Conservation (phyloP, 495 filamentous ascomycete genomes). For the Cetradonia linearis region DNA sequence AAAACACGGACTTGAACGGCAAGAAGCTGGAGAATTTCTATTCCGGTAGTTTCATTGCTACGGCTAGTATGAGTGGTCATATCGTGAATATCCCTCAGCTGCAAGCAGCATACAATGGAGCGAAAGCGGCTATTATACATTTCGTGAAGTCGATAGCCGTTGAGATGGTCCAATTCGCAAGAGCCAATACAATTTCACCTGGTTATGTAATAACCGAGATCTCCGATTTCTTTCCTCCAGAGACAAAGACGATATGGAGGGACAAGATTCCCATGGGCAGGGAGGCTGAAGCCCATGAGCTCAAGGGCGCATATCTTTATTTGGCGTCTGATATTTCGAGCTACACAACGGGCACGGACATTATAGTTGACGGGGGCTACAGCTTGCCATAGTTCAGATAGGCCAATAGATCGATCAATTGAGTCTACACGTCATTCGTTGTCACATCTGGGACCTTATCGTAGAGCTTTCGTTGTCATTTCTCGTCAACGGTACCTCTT, state of each 20-base stretch:
- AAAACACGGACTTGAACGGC: conserved; percentile 56
- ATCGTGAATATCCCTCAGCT: conserved; percentile 83
- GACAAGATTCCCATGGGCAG: conserved; percentile 81
- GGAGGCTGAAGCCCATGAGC: conserved; percentile 60
- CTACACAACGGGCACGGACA: conserved; percentile 62
- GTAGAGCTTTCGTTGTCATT: not conserved
- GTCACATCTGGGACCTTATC: not conserved
- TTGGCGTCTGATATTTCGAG: conserved; percentile 72
- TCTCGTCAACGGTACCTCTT: not conserved
- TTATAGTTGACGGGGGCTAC: conserved; percentile 20
- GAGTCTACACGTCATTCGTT: not conserved
- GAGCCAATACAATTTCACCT: conserved; percentile 72
- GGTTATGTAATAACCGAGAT: conserved; percentile 85
- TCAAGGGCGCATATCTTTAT: conserved; percentile 86
- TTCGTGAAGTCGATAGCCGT: conserved; percentile 72
- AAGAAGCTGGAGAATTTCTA: conserved; percentile 55
- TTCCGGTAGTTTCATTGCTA: conserved; percentile 66
- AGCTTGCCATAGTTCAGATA: conserved; percentile 8
- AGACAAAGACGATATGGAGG: conserved; percentile 64
- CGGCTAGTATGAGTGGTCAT: conserved; percentile 73
- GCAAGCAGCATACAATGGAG: conserved; percentile 78
- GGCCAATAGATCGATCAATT: not conserved
- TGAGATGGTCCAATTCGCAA: conserved; percentile 79
- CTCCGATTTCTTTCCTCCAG: conserved; percentile 57
- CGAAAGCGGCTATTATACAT: conserved; percentile 77